A percentile compares a stretch with the other conserved stretches of the same genome.
These are phyloP conservation scores for Trametes villosa DNA, from an alignment of 768 basidiomycete genomes.

Conservation along the genomic window DNA sequence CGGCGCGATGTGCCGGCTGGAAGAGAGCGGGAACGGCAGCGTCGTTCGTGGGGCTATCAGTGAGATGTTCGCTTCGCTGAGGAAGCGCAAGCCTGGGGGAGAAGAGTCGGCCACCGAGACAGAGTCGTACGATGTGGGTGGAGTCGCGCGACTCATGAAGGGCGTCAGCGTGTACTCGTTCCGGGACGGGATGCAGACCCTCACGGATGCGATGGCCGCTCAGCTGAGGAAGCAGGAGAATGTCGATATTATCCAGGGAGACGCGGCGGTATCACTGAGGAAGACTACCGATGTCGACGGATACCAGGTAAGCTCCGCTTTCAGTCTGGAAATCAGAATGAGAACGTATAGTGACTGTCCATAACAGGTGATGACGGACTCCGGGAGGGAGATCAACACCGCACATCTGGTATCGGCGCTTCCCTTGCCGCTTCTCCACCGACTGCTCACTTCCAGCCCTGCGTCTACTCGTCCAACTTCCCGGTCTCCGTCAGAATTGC, in stretches of 20 bases:
- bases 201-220: slow-evolving; percentile 60
- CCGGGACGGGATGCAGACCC: slow-evolving; percentile 68
- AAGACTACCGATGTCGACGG: slow-evolving; percentile 33
- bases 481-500: not conserved
- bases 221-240: slow-evolving; percentile 53
- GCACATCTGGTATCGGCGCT: slow-evolving; percentile 81
- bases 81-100: slow-evolving; percentile 3
- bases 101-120: slow-evolving; percentile 13
- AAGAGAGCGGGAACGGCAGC: slow-evolving; percentile 69
- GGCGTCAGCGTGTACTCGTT: slow-evolving; percentile 83
- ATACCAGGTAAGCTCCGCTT: slow-evolving; percentile 23
- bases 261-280: slow-evolving; percentile 42
- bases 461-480: not conserved
- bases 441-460: not conserved
- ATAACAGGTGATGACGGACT: slow-evolving; percentile 40
- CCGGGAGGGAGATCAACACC: slow-evolving; percentile 42
- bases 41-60: slow-evolving; percentile 62
- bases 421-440: slow-evolving; percentile 57
- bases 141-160: slow-evolving; percentile 51
- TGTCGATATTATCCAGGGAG: slow-evolving; percentile 57
- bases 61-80: slow-evolving; percentile 14
- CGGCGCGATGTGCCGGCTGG: slow-evolving; percentile 71
- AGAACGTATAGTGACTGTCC: not conserved
- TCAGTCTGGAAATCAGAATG: not conserved
- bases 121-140: slow-evolving; percentile 53